Conservation (phyloP, 176 grass and related monocot genomes). For the Ananas comosus region DNA sequence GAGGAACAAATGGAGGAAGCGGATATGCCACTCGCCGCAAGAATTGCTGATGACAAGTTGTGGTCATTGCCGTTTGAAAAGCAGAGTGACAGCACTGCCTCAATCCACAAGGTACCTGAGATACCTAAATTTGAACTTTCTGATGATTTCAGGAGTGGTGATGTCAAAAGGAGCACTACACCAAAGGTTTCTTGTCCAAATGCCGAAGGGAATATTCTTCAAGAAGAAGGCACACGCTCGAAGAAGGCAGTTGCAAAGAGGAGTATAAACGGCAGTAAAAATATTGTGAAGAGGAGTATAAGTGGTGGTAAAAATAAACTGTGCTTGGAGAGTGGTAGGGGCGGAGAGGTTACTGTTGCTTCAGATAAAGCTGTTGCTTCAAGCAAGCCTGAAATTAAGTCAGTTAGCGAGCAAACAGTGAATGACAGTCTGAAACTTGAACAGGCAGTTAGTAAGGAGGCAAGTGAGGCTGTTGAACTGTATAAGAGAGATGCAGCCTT, state of each 20-base stretch:
- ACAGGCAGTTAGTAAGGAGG: conserved; percentile 17
- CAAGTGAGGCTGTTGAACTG: conserved; percentile 22
- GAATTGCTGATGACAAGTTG: conserved; percentile 25
- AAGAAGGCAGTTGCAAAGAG: conserved; percentile 64
- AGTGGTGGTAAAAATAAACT: conserved; percentile 31
- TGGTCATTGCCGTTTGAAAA: conserved; percentile 3
- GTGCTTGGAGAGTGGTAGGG: conserved; percentile 5
- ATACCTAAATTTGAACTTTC: conserved; percentile 20
- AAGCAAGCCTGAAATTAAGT: conserved; percentile 4
- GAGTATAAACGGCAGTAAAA: conserved; percentile 36
- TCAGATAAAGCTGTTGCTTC: neutral
- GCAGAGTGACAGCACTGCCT: conserved; percentile 7
- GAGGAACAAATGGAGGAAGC: conserved; percentile 19
- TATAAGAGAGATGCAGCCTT: conserved; percentile 6
- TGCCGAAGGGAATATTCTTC: conserved; percentile 10
- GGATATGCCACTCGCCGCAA: conserved; percentile 2
- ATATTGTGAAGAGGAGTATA: conserved; percentile 26
- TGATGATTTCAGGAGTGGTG: conserved; percentile 13
- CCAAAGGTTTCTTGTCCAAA: conserved; percentile 14
- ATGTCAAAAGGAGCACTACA: conserved; percentile 20
- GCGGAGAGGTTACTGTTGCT: conserved; percentile 11
- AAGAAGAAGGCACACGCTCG: conserved; percentile 11
- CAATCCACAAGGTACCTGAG: conserved; percentile 5
- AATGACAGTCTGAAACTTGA: neutral
- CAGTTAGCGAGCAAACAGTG: conserved; percentile 13